Base-by-base conservation (phyloP, 768 basidiomycete species). In the Lentinula boryana region DNA sequence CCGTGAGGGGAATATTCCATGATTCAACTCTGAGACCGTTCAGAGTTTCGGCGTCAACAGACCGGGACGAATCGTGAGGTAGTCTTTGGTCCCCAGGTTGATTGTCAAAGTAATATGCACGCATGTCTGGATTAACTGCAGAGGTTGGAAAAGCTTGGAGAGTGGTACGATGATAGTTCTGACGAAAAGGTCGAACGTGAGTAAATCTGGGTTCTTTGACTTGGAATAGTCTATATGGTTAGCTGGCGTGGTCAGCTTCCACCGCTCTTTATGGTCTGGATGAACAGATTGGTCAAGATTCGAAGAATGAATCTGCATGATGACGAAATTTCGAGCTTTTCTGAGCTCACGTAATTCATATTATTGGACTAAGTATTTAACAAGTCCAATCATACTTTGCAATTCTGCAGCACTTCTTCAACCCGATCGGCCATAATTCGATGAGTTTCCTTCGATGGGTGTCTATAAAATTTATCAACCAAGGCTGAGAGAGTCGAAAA, bases 71-170 rank as follows among this genome's bases (percentile, higher is more conserved):
- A 71, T 94, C 84, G 74, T 97, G 94, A 0, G 80, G 82, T 5
- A 89, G 82, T 38, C 90, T 85, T 69, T 94, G 93, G 73, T 96
- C 92, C 32, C 87, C 89, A 0, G 86, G 80, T 33, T 82, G n/a
- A 67, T 89, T 81, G 72, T 91, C 87, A 69, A 79, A 87, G 75
- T 86, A 88, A 77, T 87, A 89, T 10, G 86, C 86, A 46, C 84
- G 85, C 90, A 91, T 91, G 18, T 7, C 27, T 18, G 10, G 41
- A 15, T 16, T 13, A 1, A 15, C 15, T 41, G 40, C 15, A 15
- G 15, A 16, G 15, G 15, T 12, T 12, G 40, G 40, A 41, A 13
- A 41, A 15, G n/a, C 6, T 18, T 46, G 44, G 10, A 5, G 44
- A 16, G 7, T 46, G 4, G 36, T 8, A 38, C 4, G 36, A 38